Percentiles rank a stretch among this genome's conserved stretches.
phyloP scores from a whole-genome alignment of 169 alveolate genomes.

The Cryptosporidium baileyi region DNA sequence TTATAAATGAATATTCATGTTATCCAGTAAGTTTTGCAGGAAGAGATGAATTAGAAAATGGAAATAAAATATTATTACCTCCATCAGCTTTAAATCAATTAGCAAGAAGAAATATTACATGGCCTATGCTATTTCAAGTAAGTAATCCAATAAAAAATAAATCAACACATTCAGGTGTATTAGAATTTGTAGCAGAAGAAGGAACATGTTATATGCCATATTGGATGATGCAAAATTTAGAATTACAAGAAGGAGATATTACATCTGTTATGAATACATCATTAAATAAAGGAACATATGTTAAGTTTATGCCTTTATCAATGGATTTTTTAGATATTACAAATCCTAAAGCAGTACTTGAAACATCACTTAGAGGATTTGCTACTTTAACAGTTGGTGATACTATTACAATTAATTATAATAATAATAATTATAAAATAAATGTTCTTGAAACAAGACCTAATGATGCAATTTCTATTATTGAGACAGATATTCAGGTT shows the following conservation, averaged over 20 bases:
- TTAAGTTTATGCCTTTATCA: conserved; percentile 88
- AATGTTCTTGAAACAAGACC: conserved; percentile 89
- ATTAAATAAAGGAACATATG: conserved; percentile 88
- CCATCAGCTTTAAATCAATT: conserved; percentile 83
- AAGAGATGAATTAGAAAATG: conserved; percentile 83
- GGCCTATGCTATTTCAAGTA: conserved; percentile 87
- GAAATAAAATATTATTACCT: conserved; percentile 84
- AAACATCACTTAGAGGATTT: conserved; percentile 89
- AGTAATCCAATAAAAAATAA: conserved; percentile 78
- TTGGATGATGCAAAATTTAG: conserved; percentile 92
- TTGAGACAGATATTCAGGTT: conserved; percentile 94
- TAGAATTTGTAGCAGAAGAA: conserved; percentile 93
- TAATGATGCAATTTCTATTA: conserved; percentile 88
- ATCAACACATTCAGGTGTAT: conserved; percentile 91
- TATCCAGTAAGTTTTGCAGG: conserved; percentile 86
- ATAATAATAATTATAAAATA: conserved; percentile 85
- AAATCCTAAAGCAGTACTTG: conserved; percentile 94
- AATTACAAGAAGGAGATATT: conserved; percentile 87
- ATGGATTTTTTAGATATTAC: conserved; percentile 91
- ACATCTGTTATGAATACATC: conserved; percentile 85
- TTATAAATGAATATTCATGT: conserved; percentile 77
- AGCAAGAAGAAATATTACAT: conserved; percentile 84
- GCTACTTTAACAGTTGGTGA: conserved; percentile 92
- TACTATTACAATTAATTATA: conserved; percentile 86
- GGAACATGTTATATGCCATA: conserved; percentile 92